Evolutionary conservation across 208 protist genomes (phyloP), one percentile per base, ranked within the genome.

Genomic region (Trypanosoma brucei): DNA sequence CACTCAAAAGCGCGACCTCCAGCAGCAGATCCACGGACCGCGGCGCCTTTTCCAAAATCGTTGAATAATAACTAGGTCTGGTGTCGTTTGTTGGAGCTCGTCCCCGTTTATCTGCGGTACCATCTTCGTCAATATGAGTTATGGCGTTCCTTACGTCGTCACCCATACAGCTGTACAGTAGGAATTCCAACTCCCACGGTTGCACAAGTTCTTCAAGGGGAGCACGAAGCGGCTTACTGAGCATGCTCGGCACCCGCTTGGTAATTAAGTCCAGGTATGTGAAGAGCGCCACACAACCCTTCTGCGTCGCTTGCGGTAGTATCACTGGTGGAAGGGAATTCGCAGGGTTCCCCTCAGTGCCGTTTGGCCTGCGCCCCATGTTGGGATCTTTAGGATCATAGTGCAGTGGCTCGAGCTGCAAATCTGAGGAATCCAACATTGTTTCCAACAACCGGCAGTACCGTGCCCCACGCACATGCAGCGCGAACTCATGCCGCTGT

Each of bases 1-100:
- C 88, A 48, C 83, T 88, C 11, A 94, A 36, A 81, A 92, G 90
- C 37, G 83, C 83, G n/a, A 94, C 77, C 68, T 94, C 88, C 2
- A 92, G 38, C 2, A 92, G 22, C 4, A 70, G 63, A 63, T 88
- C 79, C 39, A 91, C 59, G 22, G 78, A 62, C 13, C 56, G 53
- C 3, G 80, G 70, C 2, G 78, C 78, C 7, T 57, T 58, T 48
- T 72, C 78, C 11, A 76, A 51, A 30, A 89, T 64, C 1, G 62
- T 55, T n/a, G 55, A 1, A 46, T 64, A 52, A 22, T 64, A 64
- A 38, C 2, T 36, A 9, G 30, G 37, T 8, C 14, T 58, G 4
- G 22, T 14, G 22, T 59, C 56, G n/a, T 38, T 46, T 46, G 42
- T 14, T 0, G 42, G 42, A 14, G 42, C 11, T 11, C 11, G 6